These are phyloP conservation scores for Piromyces sp. DNA, from an alignment of 192 early-diverging fungal genomes.

Conservation along the genomic window DNA sequence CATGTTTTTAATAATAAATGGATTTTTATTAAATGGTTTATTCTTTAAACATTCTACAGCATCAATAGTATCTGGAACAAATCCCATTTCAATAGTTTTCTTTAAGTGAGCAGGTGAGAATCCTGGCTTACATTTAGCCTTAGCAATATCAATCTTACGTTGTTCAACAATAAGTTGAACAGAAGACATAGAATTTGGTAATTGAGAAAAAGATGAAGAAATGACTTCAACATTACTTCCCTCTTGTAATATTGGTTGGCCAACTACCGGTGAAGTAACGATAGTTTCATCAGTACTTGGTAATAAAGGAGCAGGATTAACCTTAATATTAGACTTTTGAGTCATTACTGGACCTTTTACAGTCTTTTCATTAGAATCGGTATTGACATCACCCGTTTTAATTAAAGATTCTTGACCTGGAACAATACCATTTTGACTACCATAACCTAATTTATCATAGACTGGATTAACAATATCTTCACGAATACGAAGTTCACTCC, in stretches of 20 bases:
- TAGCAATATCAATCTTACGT: slow-evolving; percentile 62
- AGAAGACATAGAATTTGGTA: background rate
- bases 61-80: slow-evolving; percentile 61
- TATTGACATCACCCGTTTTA: background rate
- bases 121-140: slow-evolving; percentile 54
- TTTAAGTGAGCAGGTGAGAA: slow-evolving; percentile 46
- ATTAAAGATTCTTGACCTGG: background rate
- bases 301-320: slow-evolving; percentile 42
- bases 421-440: background rate
- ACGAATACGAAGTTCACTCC: slow-evolving; percentile 37
- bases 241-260: background rate
- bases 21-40: background rate
- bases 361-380: background rate
- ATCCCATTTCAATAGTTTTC: slow-evolving; percentile 44
- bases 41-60: slow-evolving; percentile 53
- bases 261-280: background rate
- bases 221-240: background rate
- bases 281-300: background rate
- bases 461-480: slow-evolving; percentile 3
- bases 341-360: background rate
- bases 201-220: background rate
- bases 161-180: slow-evolving; percentile 18
- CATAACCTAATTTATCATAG: background rate
- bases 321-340: slow-evolving; percentile 15
- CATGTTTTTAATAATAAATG: background rate